phyloP scores from a whole-genome alignment of 2,329 filamentous ascomycete species.

The Exophiala spinifera region DNA sequence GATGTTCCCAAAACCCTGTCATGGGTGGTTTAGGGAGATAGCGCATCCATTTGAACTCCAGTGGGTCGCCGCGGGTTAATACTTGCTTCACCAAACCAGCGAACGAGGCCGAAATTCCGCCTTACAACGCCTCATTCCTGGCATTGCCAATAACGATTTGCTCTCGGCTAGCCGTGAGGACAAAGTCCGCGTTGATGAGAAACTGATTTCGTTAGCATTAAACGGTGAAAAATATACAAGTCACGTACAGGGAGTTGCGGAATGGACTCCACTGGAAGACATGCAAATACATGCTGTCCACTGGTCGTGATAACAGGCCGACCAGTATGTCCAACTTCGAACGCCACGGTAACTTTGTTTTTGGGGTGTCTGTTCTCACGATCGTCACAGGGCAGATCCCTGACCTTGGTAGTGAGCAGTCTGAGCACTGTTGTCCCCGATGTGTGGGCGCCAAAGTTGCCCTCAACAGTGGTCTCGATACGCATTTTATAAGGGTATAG shows the following conservation, averaged over 20 bases:
- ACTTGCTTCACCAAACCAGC: constrained; percentile 1
- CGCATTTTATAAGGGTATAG: constrained; percentile 2
- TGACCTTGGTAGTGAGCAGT: constrained; percentile 4
- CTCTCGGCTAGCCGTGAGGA: constrained; percentile 11
- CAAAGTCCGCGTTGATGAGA: constrained; percentile 14
- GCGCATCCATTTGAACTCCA: constrained; percentile 16
- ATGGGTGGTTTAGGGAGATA: constrained; percentile 12
- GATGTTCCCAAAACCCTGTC: constrained; percentile 13
- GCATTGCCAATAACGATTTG: background rate
- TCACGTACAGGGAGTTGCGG: constrained; percentile 4
- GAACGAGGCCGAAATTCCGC: constrained; percentile 1
- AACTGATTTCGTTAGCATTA: constrained; percentile 6
- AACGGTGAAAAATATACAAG: background rate
- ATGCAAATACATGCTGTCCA: constrained; percentile 18
- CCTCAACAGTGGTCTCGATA: constrained; percentile 9
- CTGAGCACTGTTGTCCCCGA: constrained; percentile 11
- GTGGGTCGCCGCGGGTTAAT: background rate
- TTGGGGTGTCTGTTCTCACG: constrained; percentile 1
- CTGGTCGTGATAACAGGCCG: constrained; percentile 1
- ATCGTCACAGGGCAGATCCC: constrained; percentile 5
- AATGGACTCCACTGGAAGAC: constrained; percentile 31
- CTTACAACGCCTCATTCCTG: constrained; percentile 9
- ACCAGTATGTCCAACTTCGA: constrained; percentile 11
- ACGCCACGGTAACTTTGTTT: constrained; percentile 10
- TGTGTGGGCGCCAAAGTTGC: constrained; percentile 7